Evolutionary conservation across 2,329 filamentous ascomycete genomes (phyloP), one percentile per base, ranked within the genome.

Genomic region (Ophiosphaerella herpotricha): DNA sequence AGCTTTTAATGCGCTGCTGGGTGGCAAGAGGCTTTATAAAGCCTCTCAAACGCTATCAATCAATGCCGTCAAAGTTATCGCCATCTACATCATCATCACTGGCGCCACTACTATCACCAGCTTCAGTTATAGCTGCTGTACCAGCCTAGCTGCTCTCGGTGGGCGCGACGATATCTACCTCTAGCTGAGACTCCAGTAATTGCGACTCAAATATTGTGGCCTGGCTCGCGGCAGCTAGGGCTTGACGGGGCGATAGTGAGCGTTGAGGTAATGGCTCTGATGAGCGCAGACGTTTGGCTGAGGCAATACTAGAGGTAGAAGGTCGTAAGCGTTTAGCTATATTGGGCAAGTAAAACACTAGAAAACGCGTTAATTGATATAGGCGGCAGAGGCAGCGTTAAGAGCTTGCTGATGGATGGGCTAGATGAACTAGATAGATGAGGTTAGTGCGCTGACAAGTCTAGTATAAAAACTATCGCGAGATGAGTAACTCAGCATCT

Each of bases 61-160:
- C 23, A 39, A 39, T 39, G 23, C 37, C 37, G 7, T 41, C 29
- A 41, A 41, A 41, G 39, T 31, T 41, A 41, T 41, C 29, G 16
- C 23, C 39, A 41, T 41, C 29, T 13, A 3, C 16, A 18, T 18
- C 16, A 18, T 18, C 16, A 18, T 18, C 3, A 3, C 16, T 3
- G 3, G 16, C 16, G 16, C 16, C 16, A 18, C 16, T 18, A 18
- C 39, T 7, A 41, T 12, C 23, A 13, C 39, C 12, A 41, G 23
- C 39, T 32, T 41, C 29, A 29, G 39, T 41, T 41, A 14, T 41
- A 29, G 24, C 39, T 14, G 26, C 29, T 8, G 24, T 29, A 32
- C 39, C 29, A 29, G 23, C 21, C 23, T 32, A 2, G 29, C 39
- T 41, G 16, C 39, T 9, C 18, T 41, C 29, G 29, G 39, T 26